Evolutionary conservation across 108 stramenopile genomes (phyloP).

Genomic region (Phaeodactylum tricornutum): DNA sequence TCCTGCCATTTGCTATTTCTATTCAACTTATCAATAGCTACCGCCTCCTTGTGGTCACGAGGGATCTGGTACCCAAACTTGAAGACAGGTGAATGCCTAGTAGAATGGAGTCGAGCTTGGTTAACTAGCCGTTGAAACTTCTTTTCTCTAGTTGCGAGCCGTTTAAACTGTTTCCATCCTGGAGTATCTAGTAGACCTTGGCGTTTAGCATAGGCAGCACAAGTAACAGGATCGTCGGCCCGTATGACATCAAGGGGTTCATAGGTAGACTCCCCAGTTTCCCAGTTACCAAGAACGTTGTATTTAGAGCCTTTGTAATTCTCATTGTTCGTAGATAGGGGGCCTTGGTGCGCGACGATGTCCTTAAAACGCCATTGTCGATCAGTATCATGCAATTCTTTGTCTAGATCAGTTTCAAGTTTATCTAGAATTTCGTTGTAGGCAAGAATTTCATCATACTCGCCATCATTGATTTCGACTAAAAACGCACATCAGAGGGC

Average conservation of each 20-base stretch:
- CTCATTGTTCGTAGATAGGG: too few species aligned
- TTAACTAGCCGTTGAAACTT: constrained; percentile 6
- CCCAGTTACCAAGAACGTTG: constrained; percentile 7
- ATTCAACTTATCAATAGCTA: constrained; percentile 7
- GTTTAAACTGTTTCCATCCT: constrained; percentile 9
- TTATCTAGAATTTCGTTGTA: too few species aligned
- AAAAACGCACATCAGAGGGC: too few species aligned
- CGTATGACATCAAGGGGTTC: not conserved
- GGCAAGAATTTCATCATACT: too few species aligned
- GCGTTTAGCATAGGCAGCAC: not conserved
- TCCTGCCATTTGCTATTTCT: constrained; percentile 22
- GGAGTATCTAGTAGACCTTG: constrained; percentile 5
- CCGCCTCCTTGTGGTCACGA: constrained; percentile 11
- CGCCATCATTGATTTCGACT: too few species aligned
- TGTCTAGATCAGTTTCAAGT: too few species aligned
- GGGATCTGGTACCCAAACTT: constrained; percentile 24
- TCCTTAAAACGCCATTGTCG: too few species aligned
- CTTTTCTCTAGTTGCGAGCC: constrained; percentile 7
- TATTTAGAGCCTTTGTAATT: too few species aligned
- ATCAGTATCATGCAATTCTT: too few species aligned
- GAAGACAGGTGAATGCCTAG: constrained; percentile 7
- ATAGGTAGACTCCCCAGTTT: constrained; percentile 1
- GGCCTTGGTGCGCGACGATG: too few species aligned
- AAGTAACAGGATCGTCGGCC: not conserved
- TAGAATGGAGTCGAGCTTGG: constrained; percentile 7